Conservation (phyloP, 1,139 yeast species). For the Arxiozyma heterogenica region DNA sequence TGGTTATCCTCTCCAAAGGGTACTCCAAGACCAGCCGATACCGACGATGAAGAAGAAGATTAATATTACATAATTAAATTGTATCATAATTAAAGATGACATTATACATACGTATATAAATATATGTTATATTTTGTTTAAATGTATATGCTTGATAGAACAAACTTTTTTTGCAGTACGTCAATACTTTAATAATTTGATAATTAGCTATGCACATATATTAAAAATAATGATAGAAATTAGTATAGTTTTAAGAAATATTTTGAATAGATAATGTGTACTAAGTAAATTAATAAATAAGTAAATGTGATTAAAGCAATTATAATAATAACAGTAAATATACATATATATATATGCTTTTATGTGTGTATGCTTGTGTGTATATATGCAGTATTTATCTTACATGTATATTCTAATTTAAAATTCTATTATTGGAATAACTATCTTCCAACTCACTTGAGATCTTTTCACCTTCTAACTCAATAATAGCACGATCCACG, state of each 20-base stretch:
- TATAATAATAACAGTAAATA: no score
- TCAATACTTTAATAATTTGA: no score
- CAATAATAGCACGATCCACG: conserved; percentile 39
- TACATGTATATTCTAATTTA: background rate
- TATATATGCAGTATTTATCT: background rate
- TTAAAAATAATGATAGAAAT: no score
- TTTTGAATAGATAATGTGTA: background rate
- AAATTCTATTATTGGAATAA: conserved; percentile 21
- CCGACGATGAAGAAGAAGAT: conserved; percentile 78
- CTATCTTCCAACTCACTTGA: conserved; percentile 46
- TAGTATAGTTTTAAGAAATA: no score
- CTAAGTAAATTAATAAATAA: no score
- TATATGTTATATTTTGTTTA: no score
- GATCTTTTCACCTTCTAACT: conserved; percentile 48
- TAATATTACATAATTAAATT: conserved; percentile 7
- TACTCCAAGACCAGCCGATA: conserved; percentile 86
- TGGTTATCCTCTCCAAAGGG: conserved; percentile 97
- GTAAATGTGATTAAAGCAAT: no score
- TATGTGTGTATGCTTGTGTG: no score
- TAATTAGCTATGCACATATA: background rate
- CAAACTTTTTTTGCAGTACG: background rate
- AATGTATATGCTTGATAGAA: background rate
- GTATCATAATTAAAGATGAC: background rate
- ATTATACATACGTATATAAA: no score
- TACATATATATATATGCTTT: no score